Evolutionary conservation across 495 filamentous ascomycete species (phyloP).

Genomic region (Hyphodiscus hymeniophilus): DNA sequence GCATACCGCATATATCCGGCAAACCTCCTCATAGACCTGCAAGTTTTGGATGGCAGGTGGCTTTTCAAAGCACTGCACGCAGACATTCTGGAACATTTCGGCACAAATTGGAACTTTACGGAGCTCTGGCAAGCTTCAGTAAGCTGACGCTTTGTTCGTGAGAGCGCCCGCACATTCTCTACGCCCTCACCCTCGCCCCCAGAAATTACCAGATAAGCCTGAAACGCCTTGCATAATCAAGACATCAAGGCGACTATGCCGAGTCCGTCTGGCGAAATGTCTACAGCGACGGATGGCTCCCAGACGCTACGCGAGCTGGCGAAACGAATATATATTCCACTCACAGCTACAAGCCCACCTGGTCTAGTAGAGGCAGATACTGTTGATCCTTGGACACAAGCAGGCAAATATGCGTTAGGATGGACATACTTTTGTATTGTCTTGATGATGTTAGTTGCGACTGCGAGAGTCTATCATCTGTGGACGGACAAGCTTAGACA

Average conservation of each 20-base stretch:
- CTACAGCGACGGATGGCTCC: constrained; percentile 11
- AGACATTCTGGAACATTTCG: neutral
- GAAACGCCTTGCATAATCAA: too few species aligned
- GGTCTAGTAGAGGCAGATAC: constrained; percentile 65
- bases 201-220: neutral
- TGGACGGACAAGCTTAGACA: constrained; percentile 85
- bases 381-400: constrained; percentile 67
- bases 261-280: constrained; percentile 7
- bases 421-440: constrained; percentile 81
- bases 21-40: neutral
- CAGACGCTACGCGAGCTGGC: constrained; percentile 34
- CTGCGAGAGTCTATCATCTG: constrained; percentile 68
- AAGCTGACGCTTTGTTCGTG: neutral
- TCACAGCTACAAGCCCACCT: constrained; percentile 58
- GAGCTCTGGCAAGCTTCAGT: neutral
- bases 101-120: neutral
- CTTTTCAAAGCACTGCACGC: neutral
- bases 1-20: neutral
- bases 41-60: neutral
- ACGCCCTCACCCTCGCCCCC: neutral
- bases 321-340: constrained; percentile 68
- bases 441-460: constrained; percentile 51
- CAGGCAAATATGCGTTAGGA: constrained; percentile 81
- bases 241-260: constrained; percentile 4
- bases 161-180: neutral